Conservation (phyloP, 345 rosid species). For the thale cress (Arabidopsis thaliana) region DNA sequence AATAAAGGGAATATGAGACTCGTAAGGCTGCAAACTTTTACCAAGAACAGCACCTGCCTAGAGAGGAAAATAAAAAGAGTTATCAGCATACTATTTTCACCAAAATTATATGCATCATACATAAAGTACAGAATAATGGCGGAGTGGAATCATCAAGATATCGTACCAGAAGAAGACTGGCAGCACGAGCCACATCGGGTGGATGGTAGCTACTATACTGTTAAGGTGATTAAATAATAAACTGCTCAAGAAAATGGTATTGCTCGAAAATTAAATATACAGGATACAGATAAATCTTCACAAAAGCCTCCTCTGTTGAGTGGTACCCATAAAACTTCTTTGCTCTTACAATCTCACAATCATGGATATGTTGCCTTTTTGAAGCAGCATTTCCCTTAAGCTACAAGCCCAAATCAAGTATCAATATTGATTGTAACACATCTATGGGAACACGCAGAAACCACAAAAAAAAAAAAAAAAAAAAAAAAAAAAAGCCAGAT, state of each 20-base stretch:
- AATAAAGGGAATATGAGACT: conserved; percentile 89
- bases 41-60: conserved; percentile 83
- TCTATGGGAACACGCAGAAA: background rate
- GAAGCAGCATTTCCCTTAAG: conserved; percentile 69
- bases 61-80: conserved; percentile 29
- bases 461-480: conserved; percentile 1
- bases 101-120: background rate
- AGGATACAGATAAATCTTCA: conserved; percentile 95
- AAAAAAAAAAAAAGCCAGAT: background rate
- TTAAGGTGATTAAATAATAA: conserved; percentile 52
- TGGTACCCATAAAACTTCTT: conserved; percentile 90
- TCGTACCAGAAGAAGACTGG: conserved; percentile 67
- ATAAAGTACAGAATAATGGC: conserved; percentile 11
- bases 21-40: conserved; percentile 85
- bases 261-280: conserved; percentile 16
- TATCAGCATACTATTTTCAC: conserved; percentile 7
- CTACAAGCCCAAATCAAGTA: conserved; percentile 48
- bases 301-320: conserved; percentile 80
- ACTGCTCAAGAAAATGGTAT: conserved; percentile 25
- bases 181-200: conserved; percentile 78
- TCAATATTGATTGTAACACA: conserved; percentile 26
- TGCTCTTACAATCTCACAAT: conserved; percentile 79
- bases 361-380: conserved; percentile 86
- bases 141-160: conserved; percentile 12
- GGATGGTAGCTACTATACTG: conserved; percentile 67